Base-by-base conservation (phyloP, 192 early-diverging fungal genomes). In the Coemansia sp. region DNA sequence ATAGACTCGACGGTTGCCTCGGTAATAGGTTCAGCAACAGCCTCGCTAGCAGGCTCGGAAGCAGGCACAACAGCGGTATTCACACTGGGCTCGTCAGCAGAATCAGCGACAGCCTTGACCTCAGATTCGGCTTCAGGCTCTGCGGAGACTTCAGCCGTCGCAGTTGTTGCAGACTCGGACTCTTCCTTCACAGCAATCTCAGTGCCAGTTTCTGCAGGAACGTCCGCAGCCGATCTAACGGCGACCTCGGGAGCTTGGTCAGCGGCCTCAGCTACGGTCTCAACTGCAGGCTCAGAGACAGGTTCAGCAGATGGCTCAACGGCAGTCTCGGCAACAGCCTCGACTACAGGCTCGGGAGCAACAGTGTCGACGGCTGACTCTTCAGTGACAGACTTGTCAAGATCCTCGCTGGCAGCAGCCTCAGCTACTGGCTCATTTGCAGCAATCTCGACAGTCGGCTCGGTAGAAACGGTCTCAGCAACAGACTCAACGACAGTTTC, bases 1-100 rank as follows among this genome's bases (percentile, higher is more conserved):
- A 51, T 61, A 20, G 54, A 11, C 54, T 65, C 66, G 34, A 22
- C 36, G 8, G 73, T 36, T 4, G 56, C 20, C 57, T 72, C 71
- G 14, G 22, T 20, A 53, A 38, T 35, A 22, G 64, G 32, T 36
- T 52, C 64, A 12, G 28, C 64, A 54, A 53, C 20, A 12, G 36
- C 4, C 43, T 54, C 63, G 38, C 15, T 37, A 7, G 48, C 51
- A 41, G 60, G 51, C 54, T 55, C 53, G 2, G 36, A 55, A 20
- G 18, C 48, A 52, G 22, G 22, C 22, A 28, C 22, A 1, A 1
- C 22, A 28, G 22, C 22, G 1, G 22, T 28, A 28, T 28, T 1
- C 22, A 28, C 18, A 0, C 18, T 36, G 32, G 58, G 14, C 35
- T 65, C 51, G 62, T 48, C 15, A 56, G n/a, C 55, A 55, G n/a